These are phyloP conservation scores for Saccharum spontaneum DNA, from an alignment of 176 grass and related monocot species.

Conservation along the genomic window DNA sequence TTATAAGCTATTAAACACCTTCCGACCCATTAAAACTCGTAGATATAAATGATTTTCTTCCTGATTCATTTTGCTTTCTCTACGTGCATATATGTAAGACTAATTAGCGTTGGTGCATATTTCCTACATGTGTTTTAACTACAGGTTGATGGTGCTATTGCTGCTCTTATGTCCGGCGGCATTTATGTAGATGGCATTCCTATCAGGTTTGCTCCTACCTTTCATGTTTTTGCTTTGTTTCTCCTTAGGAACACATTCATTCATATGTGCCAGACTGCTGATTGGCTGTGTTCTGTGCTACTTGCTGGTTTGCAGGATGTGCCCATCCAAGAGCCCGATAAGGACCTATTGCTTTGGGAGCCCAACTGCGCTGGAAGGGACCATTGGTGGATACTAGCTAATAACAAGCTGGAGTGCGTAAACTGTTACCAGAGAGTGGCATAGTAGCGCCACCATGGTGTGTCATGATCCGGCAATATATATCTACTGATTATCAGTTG, in stretches of 20 bases:
- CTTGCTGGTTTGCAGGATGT: background rate
- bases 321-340: background rate
- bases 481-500: background rate
- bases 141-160: conserved; percentile 12
- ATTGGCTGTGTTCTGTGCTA: background rate
- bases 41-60: background rate
- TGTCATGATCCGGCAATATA: background rate
- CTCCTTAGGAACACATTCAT: background rate
- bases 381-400: background rate
- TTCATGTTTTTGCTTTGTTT: background rate
- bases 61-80: background rate
- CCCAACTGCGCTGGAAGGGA: background rate
- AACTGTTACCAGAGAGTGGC: background rate
- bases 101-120: background rate
- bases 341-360: background rate
- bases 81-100: background rate
- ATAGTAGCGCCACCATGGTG: background rate
- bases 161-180: background rate
- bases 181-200: background rate
- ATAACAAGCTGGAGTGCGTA: background rate
- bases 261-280: background rate
- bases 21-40: background rate
- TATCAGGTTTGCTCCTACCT: conserved; percentile 8
- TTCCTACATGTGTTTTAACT: background rate
- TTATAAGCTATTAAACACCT: too few relatives aligned